Base-by-base conservation (phyloP, 2,329 filamentous ascomycete genomes). In the Claviceps monticola region DNA sequence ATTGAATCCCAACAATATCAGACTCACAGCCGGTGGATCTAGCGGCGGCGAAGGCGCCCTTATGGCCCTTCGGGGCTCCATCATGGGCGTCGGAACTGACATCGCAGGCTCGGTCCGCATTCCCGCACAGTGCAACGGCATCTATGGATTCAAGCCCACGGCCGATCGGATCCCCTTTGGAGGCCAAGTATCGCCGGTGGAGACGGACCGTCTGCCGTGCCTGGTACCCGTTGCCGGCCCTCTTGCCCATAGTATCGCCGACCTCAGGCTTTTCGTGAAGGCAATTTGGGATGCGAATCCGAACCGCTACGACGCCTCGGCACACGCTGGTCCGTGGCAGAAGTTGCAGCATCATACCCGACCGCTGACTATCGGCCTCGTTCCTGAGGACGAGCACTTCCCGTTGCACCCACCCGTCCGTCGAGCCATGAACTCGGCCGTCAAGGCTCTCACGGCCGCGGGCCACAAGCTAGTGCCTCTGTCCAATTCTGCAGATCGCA, bases 131-230 rank as follows among this genome's bases (percentile, higher is more conserved):
- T 79, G 74, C 55, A 76, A 74, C 2, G 76, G 77, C 3, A 72
- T 78, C 47, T 80, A 74, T 56, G 75, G 76, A 2, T 69, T 81
- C 19, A 71, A 73, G 4, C 75, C 78, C 0, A 80, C 75, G 0
- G 72, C 74, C 46, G 76, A 78, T 14, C 71, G 80, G 2, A 78
- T 82, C 49, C 78, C 80, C 0, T 60, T 54, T 3, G 51, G 50
- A 0, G 59, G 59, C 0, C 54, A 62, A 19, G 58, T 59, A 0
- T 61, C 61, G 14, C 29, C 26, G 3, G 65, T 21, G n/a, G n/a
- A 6, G 2, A 49, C 16, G 14, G 19, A 34, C 16, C 46, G 52
- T 7, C 26, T 48, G 23, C 51, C 47, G n/a, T n/a, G 47, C 37
- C 11, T 75, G 0, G 26, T 61, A 0, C 66, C 71, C 0, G 66